Evolutionary conservation across 305 asterid genomes (phyloP).

Genomic region (Rubia occidens): DNA sequence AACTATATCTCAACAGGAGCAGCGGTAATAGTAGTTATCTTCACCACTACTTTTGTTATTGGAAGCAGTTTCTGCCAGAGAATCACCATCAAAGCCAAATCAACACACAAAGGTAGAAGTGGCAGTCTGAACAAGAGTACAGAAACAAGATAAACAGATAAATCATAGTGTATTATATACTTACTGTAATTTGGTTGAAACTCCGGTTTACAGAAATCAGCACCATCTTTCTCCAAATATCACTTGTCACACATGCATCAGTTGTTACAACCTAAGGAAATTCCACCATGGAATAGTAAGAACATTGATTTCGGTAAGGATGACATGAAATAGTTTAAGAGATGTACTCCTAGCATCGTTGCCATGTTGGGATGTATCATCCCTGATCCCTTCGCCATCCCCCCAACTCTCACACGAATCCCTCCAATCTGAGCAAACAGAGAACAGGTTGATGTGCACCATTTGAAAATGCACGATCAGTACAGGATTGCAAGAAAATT

Average conservation of each 20-base stretch:
- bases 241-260: conserved; percentile 74
- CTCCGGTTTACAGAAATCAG: conserved; percentile 80
- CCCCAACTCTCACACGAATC: conserved; percentile 57
- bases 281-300: conserved; percentile 18
- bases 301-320: conserved; percentile 6
- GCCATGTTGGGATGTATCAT: conserved; percentile 99
- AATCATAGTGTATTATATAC: conserved; percentile 16
- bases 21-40: neutral
- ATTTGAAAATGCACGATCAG: neutral
- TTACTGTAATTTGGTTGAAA: conserved; percentile 89
- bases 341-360: conserved; percentile 86
- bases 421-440: conserved; percentile 56
- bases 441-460: neutral
- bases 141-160: conserved; percentile 12
- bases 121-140: neutral
- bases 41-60: neutral
- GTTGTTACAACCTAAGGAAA: conserved; percentile 75
- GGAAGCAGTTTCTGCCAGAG: neutral
- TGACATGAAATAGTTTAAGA: conserved; percentile 14
- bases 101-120: neutral
- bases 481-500: neutral
- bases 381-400: conserved; percentile 97
- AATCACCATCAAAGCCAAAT: neutral
- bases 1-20: neutral
- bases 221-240: conserved; percentile 91